Percentiles rank a stretch among this genome's conserved stretches.
These are phyloP conservation scores for Hypholoma fasciculare DNA, from an alignment of 768 basidiomycete species.

Conservation along the genomic window DNA sequence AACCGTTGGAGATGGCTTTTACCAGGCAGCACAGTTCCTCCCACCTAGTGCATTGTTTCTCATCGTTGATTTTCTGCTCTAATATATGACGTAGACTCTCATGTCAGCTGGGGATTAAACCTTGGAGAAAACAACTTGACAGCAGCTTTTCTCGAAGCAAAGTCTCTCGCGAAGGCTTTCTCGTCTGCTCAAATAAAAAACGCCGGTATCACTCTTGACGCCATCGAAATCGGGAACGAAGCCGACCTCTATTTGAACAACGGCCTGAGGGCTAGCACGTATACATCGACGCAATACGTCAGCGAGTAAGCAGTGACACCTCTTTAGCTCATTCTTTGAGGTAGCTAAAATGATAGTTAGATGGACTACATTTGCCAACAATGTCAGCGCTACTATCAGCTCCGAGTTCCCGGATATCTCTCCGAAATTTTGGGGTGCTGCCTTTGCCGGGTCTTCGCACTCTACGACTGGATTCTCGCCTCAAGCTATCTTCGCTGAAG, in stretches of 20 bases:
- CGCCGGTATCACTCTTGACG: constrained; percentile 49
- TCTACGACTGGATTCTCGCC: constrained; percentile 55
- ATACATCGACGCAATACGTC: constrained; percentile 46
- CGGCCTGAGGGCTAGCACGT: constrained; percentile 32
- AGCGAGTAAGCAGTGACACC: constrained; percentile 40
- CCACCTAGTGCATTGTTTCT: constrained; percentile 38
- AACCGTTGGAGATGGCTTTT: constrained; percentile 58
- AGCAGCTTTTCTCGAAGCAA: constrained; percentile 45
- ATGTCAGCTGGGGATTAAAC: constrained; percentile 69
- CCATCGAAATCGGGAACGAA: constrained; percentile 66
- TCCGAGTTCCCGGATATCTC: constrained; percentile 35
- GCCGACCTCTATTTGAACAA: constrained; percentile 54
- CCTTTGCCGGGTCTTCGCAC: constrained; percentile 53
- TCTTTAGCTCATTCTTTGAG: not conserved
- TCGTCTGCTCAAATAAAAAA: constrained; percentile 33
- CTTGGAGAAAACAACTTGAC: constrained; percentile 55
- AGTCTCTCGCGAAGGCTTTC: constrained; percentile 51
- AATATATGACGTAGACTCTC: constrained; percentile 42
- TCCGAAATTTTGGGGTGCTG: constrained; percentile 46
- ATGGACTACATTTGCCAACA: constrained; percentile 54
- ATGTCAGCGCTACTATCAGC: constrained; percentile 35
- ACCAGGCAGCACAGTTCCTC: constrained; percentile 50
- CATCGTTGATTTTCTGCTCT: not conserved
- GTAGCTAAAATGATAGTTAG: constrained; percentile 24
- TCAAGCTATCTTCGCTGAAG: constrained; percentile 53